Evolutionary conservation across 2,329 filamentous ascomycete genomes (phyloP), one percentile per base, ranked within the genome.

Genomic region (Phialophora chinensis): DNA sequence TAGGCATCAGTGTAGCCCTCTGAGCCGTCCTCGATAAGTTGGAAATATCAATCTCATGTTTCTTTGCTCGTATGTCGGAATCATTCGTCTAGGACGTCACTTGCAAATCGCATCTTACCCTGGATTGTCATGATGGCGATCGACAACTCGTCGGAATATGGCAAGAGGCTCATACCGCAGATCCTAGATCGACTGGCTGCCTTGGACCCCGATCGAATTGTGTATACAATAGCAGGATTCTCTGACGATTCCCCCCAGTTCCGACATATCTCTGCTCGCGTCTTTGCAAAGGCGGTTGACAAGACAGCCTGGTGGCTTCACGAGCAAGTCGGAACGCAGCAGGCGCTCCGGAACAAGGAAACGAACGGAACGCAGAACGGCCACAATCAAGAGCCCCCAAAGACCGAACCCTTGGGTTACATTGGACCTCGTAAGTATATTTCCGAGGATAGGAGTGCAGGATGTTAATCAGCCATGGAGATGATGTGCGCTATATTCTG

Each of bases 191-290:
- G 31, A 20, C 29, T 57, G n/a, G 54, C 54, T 23, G 14, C 7
- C 31, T 4, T 11, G 17, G 54, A 57, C 8, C 54, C 54, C 7
- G 54, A 57, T 25, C 54, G 54, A 0, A 25, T 38, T 20, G 23
- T 57, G 8, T 57, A 33, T 33, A 42, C 54, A 4, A 4, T 57
- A n/a, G 54, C 54, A 25, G 5, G 25, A n/a, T 33, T 57, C 23
- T 17, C 29, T 2, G 12, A 57, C 8, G 29, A 25, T 35, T 35
- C 54, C 8, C 14, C 29, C 8, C 54, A 57, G 11, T 88, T 60
- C 38, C 44, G 27, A n/a, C n/a, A n/a, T 35, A 49, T 60, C 49
- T 29, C 58, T 50, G 58, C 58, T 52, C 47, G 58, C 27, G 5
- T 12, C 11, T 60, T 60, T 60, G 38, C 35, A 50, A 60, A 60